Conservation (phyloP, 768 basidiomycete species). For the Agaricus sinodeliciosus region DNA sequence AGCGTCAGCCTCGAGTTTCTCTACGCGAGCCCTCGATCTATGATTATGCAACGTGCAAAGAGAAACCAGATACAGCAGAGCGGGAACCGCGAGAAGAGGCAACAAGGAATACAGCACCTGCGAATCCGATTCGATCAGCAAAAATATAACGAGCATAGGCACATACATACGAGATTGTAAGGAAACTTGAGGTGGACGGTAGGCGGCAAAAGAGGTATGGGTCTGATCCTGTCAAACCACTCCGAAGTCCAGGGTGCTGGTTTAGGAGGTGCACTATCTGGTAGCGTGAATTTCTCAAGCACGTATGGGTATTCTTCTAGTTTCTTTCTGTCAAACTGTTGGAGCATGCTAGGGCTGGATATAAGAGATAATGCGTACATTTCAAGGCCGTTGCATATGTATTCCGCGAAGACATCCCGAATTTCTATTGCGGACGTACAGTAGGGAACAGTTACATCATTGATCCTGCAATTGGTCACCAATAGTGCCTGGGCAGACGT, state of each 20-base stretch:
- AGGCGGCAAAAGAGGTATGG: conserved; percentile 50
- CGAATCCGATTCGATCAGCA: neutral
- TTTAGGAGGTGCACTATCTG: conserved; percentile 37
- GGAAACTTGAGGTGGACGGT: conserved; percentile 56
- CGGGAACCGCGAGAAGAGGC: conserved; percentile 59
- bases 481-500: neutral
- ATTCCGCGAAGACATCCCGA: conserved; percentile 57
- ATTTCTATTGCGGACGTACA: conserved; percentile 68
- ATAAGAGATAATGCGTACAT: conserved; percentile 35
- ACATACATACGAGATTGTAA: conserved; percentile 54
- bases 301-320: conserved; percentile 50
- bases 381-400: conserved; percentile 50
- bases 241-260: conserved; percentile 31
- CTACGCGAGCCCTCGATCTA: conserved; percentile 59
- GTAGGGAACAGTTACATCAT: conserved; percentile 80
- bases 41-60: conserved; percentile 53
- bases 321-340: conserved; percentile 29
- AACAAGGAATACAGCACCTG: conserved; percentile 49
- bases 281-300: conserved; percentile 45
- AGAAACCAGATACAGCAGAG: conserved; percentile 46
- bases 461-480: conserved; percentile 34
- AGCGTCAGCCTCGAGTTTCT: conserved; percentile 52
- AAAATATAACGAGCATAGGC: neutral
- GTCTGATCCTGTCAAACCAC: conserved; percentile 40
- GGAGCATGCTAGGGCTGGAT: neutral